Evolutionary conservation across 306 rosid species (phyloP).

Genomic region (Ammopiptanthus mongolicus): DNA sequence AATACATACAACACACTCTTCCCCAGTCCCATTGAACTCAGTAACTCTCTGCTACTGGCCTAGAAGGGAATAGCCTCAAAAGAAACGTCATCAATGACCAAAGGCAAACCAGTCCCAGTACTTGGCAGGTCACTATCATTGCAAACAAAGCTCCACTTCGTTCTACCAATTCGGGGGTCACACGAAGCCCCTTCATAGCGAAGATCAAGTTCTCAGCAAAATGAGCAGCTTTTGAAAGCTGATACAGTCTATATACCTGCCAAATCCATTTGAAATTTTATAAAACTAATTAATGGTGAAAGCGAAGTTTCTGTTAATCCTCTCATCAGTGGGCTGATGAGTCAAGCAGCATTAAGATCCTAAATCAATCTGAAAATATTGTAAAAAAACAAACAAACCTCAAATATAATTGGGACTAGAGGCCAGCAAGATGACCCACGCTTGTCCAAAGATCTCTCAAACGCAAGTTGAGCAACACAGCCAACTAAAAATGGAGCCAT

Average conservation of each 20-base stretch:
- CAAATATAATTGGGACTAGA: conserved; percentile 69
- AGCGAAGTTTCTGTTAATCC: background rate
- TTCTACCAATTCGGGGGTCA: conserved; percentile 48
- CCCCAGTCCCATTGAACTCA: conserved; percentile 26
- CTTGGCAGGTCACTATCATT: conserved; percentile 54
- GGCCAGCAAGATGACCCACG: conserved; percentile 79
- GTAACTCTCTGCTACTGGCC: conserved; percentile 84
- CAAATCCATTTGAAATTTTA: conserved; percentile 17
- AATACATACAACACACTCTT: conserved; percentile 26
- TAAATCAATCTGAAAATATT: conserved; percentile 2
- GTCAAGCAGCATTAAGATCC: background rate
- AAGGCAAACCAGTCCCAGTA: conserved; percentile 64
- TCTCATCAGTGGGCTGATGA: background rate
- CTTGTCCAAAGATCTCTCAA: conserved; percentile 45
- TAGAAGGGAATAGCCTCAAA: conserved; percentile 88
- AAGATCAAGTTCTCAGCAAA: conserved; percentile 59
- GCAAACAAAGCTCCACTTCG: conserved; percentile 55
- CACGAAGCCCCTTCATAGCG: conserved; percentile 48
- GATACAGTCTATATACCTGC: conserved; percentile 72
- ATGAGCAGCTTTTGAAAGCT: conserved; percentile 69
- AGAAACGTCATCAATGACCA: conserved; percentile 86
- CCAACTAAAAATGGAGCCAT: conserved; percentile 61
- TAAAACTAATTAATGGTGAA: background rate
- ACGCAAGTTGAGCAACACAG: conserved; percentile 53
- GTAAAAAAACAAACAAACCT: conserved; percentile 37